phyloP scores from a whole-genome alignment of 1,139 yeast species.

The Yamadazyma triangularis region DNA sequence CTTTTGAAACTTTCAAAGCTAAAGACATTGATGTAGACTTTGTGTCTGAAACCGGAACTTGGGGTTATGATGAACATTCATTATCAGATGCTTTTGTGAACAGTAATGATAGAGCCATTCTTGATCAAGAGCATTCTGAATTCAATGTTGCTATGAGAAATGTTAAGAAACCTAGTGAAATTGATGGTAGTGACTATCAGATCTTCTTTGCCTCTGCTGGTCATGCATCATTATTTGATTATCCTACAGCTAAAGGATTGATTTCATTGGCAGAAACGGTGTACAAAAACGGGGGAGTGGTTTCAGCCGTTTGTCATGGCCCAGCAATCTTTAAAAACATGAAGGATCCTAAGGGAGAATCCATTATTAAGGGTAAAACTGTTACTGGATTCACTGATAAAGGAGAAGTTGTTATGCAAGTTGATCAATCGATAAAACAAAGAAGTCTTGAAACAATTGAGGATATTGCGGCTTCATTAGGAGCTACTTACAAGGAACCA shows the following conservation, averaged over 20 bases:
- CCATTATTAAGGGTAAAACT: constrained; percentile 46
- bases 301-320: constrained; percentile 67
- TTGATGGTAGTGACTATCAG: constrained; percentile 44
- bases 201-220: constrained; percentile 63
- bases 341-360: constrained; percentile 36
- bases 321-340: constrained; percentile 51
- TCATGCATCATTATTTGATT: constrained; percentile 59
- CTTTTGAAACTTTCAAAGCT: constrained; percentile 41
- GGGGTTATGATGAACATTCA: constrained; percentile 54
- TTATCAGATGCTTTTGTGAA: constrained; percentile 30
- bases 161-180: constrained; percentile 40
- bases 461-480: constrained; percentile 28
- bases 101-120: constrained; percentile 38
- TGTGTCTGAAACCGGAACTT: constrained; percentile 55
- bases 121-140: constrained; percentile 33
- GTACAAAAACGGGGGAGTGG: constrained; percentile 48
- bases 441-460: constrained; percentile 31
- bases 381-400: constrained; percentile 58
- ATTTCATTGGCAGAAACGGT: constrained; percentile 42
- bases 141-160: constrained; percentile 29
- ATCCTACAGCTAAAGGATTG: constrained; percentile 46
- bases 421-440: constrained; percentile 29
- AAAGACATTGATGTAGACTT: constrained; percentile 50
- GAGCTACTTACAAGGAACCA: constrained; percentile 45
- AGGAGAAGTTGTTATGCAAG: constrained; percentile 44